Evolutionary conservation across 495 filamentous ascomycete genomes (phyloP).

Genomic region (Schizothecium vesticola): DNA sequence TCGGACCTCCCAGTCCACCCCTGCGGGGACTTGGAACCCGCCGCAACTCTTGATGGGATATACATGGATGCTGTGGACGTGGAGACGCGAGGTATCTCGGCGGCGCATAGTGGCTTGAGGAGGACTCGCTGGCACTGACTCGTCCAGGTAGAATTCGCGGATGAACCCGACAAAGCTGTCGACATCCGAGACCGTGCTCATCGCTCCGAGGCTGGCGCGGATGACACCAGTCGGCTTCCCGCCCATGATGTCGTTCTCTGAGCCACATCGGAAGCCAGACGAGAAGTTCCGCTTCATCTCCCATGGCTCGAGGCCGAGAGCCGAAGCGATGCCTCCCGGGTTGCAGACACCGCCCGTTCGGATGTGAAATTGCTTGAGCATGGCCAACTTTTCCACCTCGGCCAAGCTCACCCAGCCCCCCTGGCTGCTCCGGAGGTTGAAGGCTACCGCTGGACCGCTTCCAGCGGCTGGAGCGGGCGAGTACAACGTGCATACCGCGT

Average conservation of each 20-base stretch:
- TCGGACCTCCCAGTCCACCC: slow-evolving; percentile 64
- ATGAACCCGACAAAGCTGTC: slow-evolving; percentile 64
- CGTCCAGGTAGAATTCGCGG: slow-evolving; percentile 69
- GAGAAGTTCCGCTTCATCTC: slow-evolving; percentile 79
- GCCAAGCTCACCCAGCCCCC: slow-evolving; percentile 73
- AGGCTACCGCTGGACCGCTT: slow-evolving; percentile 70
- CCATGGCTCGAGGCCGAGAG: slow-evolving; percentile 63
- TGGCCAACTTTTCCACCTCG: slow-evolving; percentile 79
- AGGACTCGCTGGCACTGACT: slow-evolving; percentile 12
- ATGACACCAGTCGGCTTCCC: slow-evolving; percentile 87
- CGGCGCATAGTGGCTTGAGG: neutral
- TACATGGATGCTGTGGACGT: slow-evolving; percentile 58
- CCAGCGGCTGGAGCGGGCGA: slow-evolving; percentile 34
- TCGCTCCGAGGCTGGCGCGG: slow-evolving; percentile 77
- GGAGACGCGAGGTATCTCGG: slow-evolving; percentile 19
- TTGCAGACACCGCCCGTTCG: slow-evolving; percentile 87
- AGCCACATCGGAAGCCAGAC: slow-evolving; percentile 71
- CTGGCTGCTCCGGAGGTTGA: slow-evolving; percentile 65
- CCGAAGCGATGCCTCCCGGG: slow-evolving; percentile 72
- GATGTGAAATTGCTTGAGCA: slow-evolving; percentile 71
- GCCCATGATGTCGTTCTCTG: slow-evolving; percentile 71
- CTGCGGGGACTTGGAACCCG: slow-evolving; percentile 63
- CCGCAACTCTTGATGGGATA: slow-evolving; percentile 90
- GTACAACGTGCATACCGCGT: slow-evolving; percentile 62
- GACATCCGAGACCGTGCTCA: slow-evolving; percentile 77